A percentile compares a stretch with the other conserved stretches of the same genome.
Evolutionary conservation across 2,329 filamentous ascomycete genomes (phyloP).

Genomic region (Phaeoacremonium minimum): DNA sequence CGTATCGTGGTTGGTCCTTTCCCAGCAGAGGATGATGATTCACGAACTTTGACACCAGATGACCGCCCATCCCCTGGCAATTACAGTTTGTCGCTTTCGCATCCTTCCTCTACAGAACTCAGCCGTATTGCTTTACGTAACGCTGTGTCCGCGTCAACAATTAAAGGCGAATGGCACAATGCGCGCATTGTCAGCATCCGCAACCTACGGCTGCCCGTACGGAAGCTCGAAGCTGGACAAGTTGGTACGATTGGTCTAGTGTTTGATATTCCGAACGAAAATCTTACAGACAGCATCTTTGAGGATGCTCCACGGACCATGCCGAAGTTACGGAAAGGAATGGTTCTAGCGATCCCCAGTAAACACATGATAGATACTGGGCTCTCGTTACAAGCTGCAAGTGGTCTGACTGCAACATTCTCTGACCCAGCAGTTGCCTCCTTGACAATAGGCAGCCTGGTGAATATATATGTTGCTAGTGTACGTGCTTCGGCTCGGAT

Average conservation of each 20-base stretch:
- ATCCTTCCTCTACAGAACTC: slow-evolving; percentile 49
- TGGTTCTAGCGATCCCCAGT: slow-evolving; percentile 68
- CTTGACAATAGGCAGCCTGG: slow-evolving; percentile 62
- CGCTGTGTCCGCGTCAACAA: slow-evolving; percentile 44
- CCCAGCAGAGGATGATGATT: slow-evolving; percentile 48
- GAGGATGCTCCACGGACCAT: slow-evolving; percentile 22
- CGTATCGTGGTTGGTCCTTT: slow-evolving; percentile 77
- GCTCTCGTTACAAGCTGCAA: slow-evolving; percentile 59
- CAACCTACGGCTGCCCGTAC: slow-evolving; percentile 80
- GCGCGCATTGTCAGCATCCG: slow-evolving; percentile 82
- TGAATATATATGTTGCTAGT: slow-evolving; percentile 84
- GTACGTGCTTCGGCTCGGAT: slow-evolving; percentile 79
- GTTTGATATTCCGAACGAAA: slow-evolving; percentile 38
- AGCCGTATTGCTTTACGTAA: slow-evolving; percentile 48
- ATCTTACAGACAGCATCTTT: slow-evolving; percentile 20
- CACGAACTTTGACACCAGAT: slow-evolving; percentile 32
- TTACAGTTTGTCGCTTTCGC: slow-evolving; percentile 46
- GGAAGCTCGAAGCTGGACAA: slow-evolving; percentile 71
- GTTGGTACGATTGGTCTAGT: slow-evolving; percentile 84
- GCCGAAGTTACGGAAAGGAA: slow-evolving; percentile 66
- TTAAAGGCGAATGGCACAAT: slow-evolving; percentile 69
- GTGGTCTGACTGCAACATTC: slow-evolving; percentile 69
- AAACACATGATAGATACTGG: slow-evolving; percentile 52
- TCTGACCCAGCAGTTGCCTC: slow-evolving; percentile 55
- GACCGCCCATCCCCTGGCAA: slow-evolving; percentile 41